Evolutionary conservation across 192 early-diverging fungal genomes (phyloP).

Genomic region (Fimicolochytrium jonesii): DNA sequence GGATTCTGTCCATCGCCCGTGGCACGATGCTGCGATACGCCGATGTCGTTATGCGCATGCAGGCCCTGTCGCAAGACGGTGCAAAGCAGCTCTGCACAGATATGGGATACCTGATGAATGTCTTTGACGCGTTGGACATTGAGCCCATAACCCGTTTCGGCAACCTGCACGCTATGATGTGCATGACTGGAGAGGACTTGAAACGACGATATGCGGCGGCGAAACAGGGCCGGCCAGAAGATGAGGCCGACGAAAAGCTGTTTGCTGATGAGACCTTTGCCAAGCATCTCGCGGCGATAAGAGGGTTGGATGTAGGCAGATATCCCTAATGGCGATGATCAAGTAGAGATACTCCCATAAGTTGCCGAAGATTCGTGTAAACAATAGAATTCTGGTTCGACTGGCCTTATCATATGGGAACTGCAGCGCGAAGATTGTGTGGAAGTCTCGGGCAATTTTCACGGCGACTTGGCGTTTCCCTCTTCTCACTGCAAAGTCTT

Average conservation of each 20-base stretch:
- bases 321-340: too few species aligned
- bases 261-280: slow-evolving; percentile 1
- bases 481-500: too few species aligned
- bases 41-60: slow-evolving; percentile 33
- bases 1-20: slow-evolving; percentile 65
- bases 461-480: too few species aligned
- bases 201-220: background rate
- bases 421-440: too few species aligned
- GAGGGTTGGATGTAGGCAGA: too few species aligned
- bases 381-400: too few species aligned
- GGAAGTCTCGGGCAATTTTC: too few species aligned
- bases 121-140: slow-evolving; percentile 50
- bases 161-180: background rate
- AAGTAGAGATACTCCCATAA: too few species aligned
- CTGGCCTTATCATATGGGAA: too few species aligned
- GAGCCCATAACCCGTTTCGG: slow-evolving; percentile 12
- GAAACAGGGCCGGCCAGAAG: background rate
- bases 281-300: too few species aligned
- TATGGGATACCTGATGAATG: slow-evolving; percentile 61
- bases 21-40: slow-evolving; percentile 50
- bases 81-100: slow-evolving; percentile 59
- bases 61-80: slow-evolving; percentile 41
- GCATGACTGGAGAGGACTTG: background rate
- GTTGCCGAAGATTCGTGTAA: too few species aligned
- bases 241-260: background rate